Evolutionary conservation across 169 alveolate genomes (phyloP).

Genomic region (Plasmodium vivax): DNA sequence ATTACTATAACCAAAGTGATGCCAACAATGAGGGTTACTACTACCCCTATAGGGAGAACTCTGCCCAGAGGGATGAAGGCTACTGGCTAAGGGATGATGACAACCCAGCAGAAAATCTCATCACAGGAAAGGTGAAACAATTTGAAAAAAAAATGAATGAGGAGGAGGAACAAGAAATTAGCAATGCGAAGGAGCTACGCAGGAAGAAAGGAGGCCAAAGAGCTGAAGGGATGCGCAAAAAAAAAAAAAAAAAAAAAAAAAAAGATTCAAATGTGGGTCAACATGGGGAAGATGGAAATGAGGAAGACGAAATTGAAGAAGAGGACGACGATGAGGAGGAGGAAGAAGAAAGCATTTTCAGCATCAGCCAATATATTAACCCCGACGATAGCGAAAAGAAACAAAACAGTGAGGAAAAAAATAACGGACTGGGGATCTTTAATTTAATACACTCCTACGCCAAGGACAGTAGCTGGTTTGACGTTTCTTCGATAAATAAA

Average conservation of each 20-base stretch:
- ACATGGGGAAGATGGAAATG: neutral
- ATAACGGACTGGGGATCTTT: conserved; percentile 29
- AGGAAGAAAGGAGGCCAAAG: neutral
- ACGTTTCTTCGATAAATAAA: conserved; percentile 51
- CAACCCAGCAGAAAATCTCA: conserved; percentile 6
- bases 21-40: neutral
- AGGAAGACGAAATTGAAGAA: neutral
- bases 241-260: neutral
- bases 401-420: conserved; percentile 1
- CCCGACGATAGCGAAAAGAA: neutral
- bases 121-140: conserved; percentile 8
- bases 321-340: neutral
- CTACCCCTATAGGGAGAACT: neutral
- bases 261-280: neutral
- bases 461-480: conserved; percentile 73
- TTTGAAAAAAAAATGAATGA: conserved; percentile 13
- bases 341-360: conserved; percentile 32
- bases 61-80: neutral
- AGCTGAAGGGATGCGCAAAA: neutral
- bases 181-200: neutral
- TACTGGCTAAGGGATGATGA: neutral
- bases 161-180: conserved; percentile 14
- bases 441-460: conserved; percentile 63
- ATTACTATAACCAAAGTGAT: conserved; percentile 2
- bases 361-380: conserved; percentile 44